Evolutionary conservation across 768 basidiomycete genomes (phyloP), one percentile per base, ranked within the genome.

Genomic region (Tulasnella sp.): DNA sequence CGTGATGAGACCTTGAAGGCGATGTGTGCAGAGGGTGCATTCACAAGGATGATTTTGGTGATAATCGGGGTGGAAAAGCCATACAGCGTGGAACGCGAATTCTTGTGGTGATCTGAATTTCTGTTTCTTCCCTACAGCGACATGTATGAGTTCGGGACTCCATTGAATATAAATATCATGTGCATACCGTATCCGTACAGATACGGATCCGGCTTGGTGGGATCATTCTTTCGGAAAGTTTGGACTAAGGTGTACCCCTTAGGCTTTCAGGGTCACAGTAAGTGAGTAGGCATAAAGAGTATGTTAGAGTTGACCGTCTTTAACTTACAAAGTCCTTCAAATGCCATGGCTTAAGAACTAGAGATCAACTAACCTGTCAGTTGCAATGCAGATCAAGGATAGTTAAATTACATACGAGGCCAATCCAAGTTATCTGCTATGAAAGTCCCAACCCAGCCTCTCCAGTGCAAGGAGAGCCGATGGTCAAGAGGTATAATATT

Each of bases 291-390:
- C 8, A 19, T 48, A 10, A 48, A 5, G 26, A 21, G 19, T 5
- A 48, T 7, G 7, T 7, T 5, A 10, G 19, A 48, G 5, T 19
- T n/a, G 19, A 19, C n/a, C n/a, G n/a, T 27, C 19, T 21, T 7
- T 48, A n/a, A 48, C 45, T 48, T n/a, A 48, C 45, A 48, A 48
- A 48, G 45, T 48, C 45, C 26, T 48, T 19, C n/a, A 48, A 21
- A n/a, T 48, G 45, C 45, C 45, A 48, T 48, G 45, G 19, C 10
- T 19, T 27, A n/a, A 5, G 26, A 10, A 48, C 45, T 48, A 48
- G n/a, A n/a, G n/a, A n/a, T n/a, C n/a, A n/a, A n/a, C n/a, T n/a
- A n/a, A n/a, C n/a, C n/a, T n/a, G n/a, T n/a, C n/a, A n/a, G n/a
- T n/a, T n/a, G n/a, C n/a, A n/a, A n/a, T n/a, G n/a, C n/a, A n/a